phyloP scores from a whole-genome alignment of 257 asterid species.

The Solanum rostratum region DNA sequence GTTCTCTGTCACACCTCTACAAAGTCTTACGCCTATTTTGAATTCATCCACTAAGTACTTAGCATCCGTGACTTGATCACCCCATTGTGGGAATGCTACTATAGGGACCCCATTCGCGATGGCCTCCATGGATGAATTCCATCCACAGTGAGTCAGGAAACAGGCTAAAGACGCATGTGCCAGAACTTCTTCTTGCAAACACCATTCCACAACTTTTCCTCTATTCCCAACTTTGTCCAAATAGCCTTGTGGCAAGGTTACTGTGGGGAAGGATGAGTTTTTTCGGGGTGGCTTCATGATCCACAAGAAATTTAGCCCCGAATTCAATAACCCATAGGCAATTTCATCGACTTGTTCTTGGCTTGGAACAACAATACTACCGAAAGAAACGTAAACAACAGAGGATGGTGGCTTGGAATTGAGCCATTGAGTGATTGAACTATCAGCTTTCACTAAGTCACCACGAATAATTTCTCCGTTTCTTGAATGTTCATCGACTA shows the following conservation, averaged over 20 bases:
- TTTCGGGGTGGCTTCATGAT: conserved; percentile 1
- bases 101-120: not conserved
- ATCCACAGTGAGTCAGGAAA: conserved; percentile 8
- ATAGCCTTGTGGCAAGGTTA: not conserved
- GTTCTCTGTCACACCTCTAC: not conserved
- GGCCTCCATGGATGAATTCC: conserved; percentile 1
- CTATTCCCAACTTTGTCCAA: not conserved
- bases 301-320: conserved; percentile 11
- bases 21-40: not conserved
- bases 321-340: not conserved
- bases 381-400: conserved; percentile 15
- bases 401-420: conserved; percentile 9
- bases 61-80: not conserved
- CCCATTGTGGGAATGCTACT: not conserved
- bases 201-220: conserved; percentile 15
- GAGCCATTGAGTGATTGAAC: conserved; percentile 10
- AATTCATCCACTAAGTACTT: not conserved
- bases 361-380: conserved; percentile 8
- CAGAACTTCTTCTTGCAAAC: conserved; percentile 6
- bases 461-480: not conserved
- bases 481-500: not conserved
- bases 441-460: not conserved
- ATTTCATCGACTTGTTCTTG: conserved; percentile 10
- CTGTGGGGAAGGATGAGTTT: not conserved
- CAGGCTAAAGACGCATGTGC: conserved; percentile 7